Conservation (phyloP, 306 rosid genomes). For the Cicer chorassanicum region DNA sequence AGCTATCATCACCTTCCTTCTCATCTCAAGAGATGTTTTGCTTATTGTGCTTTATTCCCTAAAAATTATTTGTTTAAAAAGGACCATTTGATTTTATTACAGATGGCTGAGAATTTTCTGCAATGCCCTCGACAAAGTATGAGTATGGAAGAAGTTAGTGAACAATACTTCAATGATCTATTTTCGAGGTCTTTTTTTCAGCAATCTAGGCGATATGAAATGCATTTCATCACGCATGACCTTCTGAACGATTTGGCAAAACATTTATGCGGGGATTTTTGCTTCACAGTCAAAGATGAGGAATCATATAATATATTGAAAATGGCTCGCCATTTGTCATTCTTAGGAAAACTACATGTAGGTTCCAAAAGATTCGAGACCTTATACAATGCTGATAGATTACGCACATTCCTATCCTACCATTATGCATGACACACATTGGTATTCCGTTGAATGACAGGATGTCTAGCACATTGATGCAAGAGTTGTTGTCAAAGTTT, state of each 20-base stretch:
- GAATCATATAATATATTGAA: neutral
- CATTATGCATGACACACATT: neutral
- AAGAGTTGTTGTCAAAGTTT: neutral
- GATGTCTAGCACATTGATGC: neutral
- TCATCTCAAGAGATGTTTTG: conserved; percentile 40
- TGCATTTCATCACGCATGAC: no score
- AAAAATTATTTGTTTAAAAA: conserved; percentile 19
- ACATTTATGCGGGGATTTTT: neutral
- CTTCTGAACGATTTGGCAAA: conserved; percentile 40
- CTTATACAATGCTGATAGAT: neutral
- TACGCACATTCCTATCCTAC: conserved; percentile 17
- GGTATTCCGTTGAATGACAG: no score
- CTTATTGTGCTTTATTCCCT: conserved; percentile 31
- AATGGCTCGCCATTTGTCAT: conserved; percentile 32
- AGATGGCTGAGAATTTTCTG: conserved; percentile 36
- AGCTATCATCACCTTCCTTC: conserved; percentile 41
- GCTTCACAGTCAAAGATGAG: neutral
- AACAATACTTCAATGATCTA: conserved; percentile 25
- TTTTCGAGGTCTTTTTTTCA: conserved; percentile 37
- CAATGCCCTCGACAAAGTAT: neutral
- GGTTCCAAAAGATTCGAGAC: neutral
- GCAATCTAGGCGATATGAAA: neutral
- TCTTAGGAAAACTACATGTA: fast-evolving
- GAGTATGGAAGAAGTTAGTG: neutral
- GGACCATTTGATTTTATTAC: conserved; percentile 12